A percentile compares a stretch with the other conserved stretches of the same genome.
Conservation (phyloP, 2,329 filamentous ascomycete species). For the Didymella segeticola region DNA sequence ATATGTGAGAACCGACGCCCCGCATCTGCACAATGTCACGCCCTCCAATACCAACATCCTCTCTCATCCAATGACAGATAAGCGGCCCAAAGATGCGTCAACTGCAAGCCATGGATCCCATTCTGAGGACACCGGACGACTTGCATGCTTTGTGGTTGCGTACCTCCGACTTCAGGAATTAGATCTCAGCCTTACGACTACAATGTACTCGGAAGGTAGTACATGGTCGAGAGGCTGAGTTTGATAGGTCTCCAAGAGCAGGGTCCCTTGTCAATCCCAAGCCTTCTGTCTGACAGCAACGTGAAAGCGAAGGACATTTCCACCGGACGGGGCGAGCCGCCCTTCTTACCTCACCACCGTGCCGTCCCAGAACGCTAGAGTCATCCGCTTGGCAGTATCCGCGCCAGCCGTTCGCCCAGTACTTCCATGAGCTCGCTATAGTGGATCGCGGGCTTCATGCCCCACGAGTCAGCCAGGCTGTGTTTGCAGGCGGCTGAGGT, state of each 20-base stretch:
- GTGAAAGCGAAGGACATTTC: slow-evolving; percentile 5
- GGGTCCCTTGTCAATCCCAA: background rate
- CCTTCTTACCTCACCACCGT: slow-evolving; percentile 13
- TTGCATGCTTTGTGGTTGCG: slow-evolving; percentile 14
- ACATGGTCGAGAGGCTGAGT: background rate
- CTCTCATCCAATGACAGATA: slow-evolving; percentile 13
- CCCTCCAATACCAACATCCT: slow-evolving; percentile 9
- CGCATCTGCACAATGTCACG: slow-evolving; percentile 7
- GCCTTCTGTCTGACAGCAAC: slow-evolving; percentile 8
- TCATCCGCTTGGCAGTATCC: slow-evolving; percentile 7
- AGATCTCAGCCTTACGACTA: slow-evolving; percentile 21
- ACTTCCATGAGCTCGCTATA: background rate
- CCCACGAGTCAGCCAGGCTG: too few relatives aligned
- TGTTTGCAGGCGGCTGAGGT: too few relatives aligned
- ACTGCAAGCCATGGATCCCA: slow-evolving; percentile 1
- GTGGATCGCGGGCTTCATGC: background rate
- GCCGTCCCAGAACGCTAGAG: slow-evolving; percentile 11
- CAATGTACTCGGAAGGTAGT: background rate
- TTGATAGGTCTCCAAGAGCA: slow-evolving; percentile 1
- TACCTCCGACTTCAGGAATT: slow-evolving; percentile 13
- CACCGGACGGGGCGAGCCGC: slow-evolving; percentile 26
- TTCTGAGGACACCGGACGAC: slow-evolving; percentile 25
- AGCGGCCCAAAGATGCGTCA: background rate
- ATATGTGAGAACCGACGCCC: slow-evolving; percentile 8
- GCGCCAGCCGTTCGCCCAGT: background rate